These are phyloP conservation scores for Pilasporangium apinafurcum DNA, from an alignment of 352 stramenopile species.

Conservation along the genomic window DNA sequence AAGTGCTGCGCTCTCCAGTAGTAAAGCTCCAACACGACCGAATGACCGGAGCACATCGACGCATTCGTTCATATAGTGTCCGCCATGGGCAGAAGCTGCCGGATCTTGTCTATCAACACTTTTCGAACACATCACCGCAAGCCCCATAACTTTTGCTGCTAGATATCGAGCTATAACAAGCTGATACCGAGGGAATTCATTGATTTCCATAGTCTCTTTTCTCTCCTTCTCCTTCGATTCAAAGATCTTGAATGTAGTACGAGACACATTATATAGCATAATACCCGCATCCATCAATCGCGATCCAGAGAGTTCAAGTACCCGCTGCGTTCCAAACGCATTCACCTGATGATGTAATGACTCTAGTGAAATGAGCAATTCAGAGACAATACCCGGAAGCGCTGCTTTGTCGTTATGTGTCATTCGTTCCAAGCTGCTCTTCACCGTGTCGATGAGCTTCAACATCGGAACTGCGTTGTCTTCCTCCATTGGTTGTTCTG, in stretches of 20 bases:
- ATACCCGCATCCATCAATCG: conserved; percentile 56
- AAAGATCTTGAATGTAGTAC: conserved; percentile 28
- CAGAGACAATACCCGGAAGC: background rate
- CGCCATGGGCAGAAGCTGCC: conserved; percentile 3
- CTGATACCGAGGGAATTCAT: conserved; percentile 15
- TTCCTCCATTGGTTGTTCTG: conserved; percentile 3
- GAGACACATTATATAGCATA: conserved; percentile 61
- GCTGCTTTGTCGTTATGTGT: conserved; percentile 3
- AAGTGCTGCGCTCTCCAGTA: conserved; percentile 44
- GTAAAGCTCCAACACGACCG: conserved; percentile 52
- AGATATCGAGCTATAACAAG: conserved; percentile 38
- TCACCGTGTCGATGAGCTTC: conserved; percentile 11
- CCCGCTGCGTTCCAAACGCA: conserved; percentile 10
- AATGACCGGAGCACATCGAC: conserved; percentile 71
- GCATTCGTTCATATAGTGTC: conserved; percentile 48
- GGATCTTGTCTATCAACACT: conserved; percentile 1
- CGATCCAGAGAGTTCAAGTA: conserved; percentile 17
- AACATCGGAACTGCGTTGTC: conserved; percentile 10
- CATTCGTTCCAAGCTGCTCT: background rate
- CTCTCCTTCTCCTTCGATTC: background rate
- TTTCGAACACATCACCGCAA: conserved; percentile 36
- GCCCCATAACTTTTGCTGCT: conserved; percentile 55
- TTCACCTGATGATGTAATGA: conserved; percentile 25
- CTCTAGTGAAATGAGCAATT: too few species aligned
- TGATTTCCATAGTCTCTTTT: background rate